Evolutionary conservation across 495 filamentous ascomycete genomes (phyloP), one percentile per base, ranked within the genome.

Genomic region (Aspergillus taichungensis): DNA sequence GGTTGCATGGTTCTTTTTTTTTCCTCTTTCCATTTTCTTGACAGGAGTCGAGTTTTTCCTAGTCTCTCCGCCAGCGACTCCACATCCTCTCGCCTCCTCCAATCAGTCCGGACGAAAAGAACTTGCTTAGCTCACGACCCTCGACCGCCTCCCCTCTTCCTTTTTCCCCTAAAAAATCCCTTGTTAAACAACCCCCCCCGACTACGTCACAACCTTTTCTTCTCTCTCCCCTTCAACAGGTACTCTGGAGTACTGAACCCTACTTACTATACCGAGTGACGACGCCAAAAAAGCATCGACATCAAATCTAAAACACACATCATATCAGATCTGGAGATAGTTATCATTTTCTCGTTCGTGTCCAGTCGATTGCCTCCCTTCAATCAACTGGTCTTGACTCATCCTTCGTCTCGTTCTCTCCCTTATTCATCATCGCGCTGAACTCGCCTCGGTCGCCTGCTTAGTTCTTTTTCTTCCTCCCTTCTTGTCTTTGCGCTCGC

Each of bases 141-240:
- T 54, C 53, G 48, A 53, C 53, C 55, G 51, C 52, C 55, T 54
- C 51, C 52, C 54, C 52, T 54, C 49, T 51, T 52, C 31, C 34
- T 46, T 35, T 43, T 40, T 34, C 51, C 56, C 57, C 50, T 51
- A 53, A 56, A 53, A 54, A 46, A 50, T 60, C 50, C 54, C 50
- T 50, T 46, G 46, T 42, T 43, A 60, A 51, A 24, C 18, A 24
- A 24, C 18, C 18, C 18, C 18, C 18, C 50, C 55, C 56, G 54
- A 56, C 61, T 64, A 64, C 61, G 61, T 64, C 61, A 64, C 61
- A 56, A 56, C 53, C 18, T 58, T 57, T 42, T 49, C 50, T 51
- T 54, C 40, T 44, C 45, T 43, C 51, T 54, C 49, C 44, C 40
- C 50, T 51, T 44, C 45, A 43, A 36, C 46, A 18, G 44, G 12